A percentile compares a stretch with the other conserved stretches of the same genome.
Evolutionary conservation across 1,284 basidiomycete genomes (phyloP).

Genomic region (Fomes fomentarius): DNA sequence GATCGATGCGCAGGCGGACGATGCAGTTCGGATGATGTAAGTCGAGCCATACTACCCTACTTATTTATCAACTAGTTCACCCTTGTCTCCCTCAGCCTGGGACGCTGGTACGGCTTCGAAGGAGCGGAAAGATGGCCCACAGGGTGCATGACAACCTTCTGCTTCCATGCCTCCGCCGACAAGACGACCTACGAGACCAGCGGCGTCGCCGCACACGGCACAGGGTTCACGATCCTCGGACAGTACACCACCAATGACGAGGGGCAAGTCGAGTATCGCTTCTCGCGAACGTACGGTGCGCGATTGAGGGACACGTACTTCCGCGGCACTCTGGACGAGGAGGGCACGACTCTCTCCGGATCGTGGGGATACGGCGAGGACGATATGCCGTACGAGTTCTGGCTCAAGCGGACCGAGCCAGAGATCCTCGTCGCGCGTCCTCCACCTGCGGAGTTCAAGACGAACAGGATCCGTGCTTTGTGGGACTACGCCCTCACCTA

Average conservation of each 20-base stretch:
- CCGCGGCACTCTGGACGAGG: constrained; percentile 7
- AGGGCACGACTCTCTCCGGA: constrained; percentile 13
- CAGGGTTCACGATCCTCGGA: not conserved
- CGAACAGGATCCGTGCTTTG: not conserved
- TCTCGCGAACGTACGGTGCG: not conserved
- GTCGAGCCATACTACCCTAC: not conserved
- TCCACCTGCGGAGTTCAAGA: not conserved
- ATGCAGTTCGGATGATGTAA: constrained; percentile 3
- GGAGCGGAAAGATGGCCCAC: not conserved
- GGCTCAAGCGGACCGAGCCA: not conserved
- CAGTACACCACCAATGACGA: not conserved
- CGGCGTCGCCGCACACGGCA: not conserved
- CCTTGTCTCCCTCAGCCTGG: constrained; percentile 7
- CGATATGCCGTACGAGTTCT: not conserved
- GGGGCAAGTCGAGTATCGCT: not conserved
- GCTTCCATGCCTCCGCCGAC: not conserved
- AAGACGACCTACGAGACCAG: not conserved
- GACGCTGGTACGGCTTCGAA: constrained; percentile 14
- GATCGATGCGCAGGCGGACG: constrained; percentile 23
- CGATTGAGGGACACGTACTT: constrained; percentile 2
- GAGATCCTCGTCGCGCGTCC: constrained; percentile 5
- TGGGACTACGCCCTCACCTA: constrained; percentile 15
- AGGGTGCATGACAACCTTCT: constrained; percentile 9
- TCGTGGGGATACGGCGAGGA: constrained; percentile 7
- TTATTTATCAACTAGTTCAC: no score